A percentile compares a stretch with the other conserved stretches of the same genome.
Conservation (phyloP, 176 grass and related monocot genomes). For the Avena atlantica region DNA sequence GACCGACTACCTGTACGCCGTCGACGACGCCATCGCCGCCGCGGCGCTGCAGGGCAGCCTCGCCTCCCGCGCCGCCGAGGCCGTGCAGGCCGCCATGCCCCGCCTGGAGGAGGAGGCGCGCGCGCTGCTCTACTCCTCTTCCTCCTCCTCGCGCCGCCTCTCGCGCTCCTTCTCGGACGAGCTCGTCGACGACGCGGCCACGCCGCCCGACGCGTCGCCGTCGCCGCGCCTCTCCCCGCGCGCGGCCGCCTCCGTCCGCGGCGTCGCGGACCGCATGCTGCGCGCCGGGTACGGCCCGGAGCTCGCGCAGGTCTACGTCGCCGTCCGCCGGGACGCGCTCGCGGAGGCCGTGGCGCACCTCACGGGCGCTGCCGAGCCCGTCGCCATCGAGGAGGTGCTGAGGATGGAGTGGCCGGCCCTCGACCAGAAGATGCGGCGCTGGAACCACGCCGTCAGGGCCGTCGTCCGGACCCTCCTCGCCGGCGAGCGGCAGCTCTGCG, state of each 20-base stretch:
- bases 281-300: slow-evolving; percentile 71
- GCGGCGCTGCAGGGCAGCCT: slow-evolving; percentile 38
- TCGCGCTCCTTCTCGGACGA: slow-evolving; percentile 49
- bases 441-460: slow-evolving; percentile 61
- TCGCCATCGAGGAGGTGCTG: slow-evolving; percentile 77
- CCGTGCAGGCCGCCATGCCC: slow-evolving; percentile 72
- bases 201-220: slow-evolving; percentile 36
- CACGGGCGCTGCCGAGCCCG: slow-evolving; percentile 53
- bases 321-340: slow-evolving; percentile 62
- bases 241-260: slow-evolving; percentile 30
- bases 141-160: slow-evolving; percentile 34
- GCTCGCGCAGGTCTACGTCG: slow-evolving; percentile 70
- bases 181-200: slow-evolving; percentile 28
- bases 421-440: slow-evolving; percentile 74
- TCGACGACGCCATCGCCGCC: slow-evolving; percentile 59
- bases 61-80: slow-evolving; percentile 51
- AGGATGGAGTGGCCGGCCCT: slow-evolving; percentile 70
- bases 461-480: slow-evolving; percentile 55
- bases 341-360: slow-evolving; percentile 57
- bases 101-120: slow-evolving; percentile 84
- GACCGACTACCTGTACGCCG: slow-evolving; percentile 52
- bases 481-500: slow-evolving; percentile 59
- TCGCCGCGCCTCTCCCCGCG: slow-evolving; percentile 41
- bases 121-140: slow-evolving; percentile 57
- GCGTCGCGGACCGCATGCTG: slow-evolving; percentile 66